These are phyloP conservation scores for Lipomyces kockii DNA, from an alignment of 805 yeast species.

Conservation along the genomic window DNA sequence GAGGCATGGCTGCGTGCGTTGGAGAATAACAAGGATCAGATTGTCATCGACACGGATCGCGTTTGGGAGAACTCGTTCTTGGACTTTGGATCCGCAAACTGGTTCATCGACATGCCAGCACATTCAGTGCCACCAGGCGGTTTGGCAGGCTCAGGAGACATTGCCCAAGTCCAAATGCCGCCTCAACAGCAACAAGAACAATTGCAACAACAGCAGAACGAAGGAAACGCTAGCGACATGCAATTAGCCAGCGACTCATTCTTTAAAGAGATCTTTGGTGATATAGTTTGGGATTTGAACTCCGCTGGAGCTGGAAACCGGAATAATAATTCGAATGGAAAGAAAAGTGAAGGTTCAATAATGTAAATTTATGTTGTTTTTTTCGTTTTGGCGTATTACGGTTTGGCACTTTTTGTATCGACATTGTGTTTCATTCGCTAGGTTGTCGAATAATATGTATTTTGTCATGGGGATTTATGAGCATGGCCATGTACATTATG, in stretches of 20 bases:
- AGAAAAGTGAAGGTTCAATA: background rate
- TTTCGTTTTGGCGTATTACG: background rate
- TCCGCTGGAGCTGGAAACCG: background rate
- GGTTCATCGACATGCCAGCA: slow-evolving; percentile 31
- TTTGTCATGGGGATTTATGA: too few species aligned
- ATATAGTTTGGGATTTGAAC: slow-evolving; percentile 28
- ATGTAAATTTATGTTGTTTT: background rate
- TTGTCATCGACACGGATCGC: slow-evolving; percentile 36
- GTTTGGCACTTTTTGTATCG: too few species aligned
- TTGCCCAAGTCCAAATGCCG: slow-evolving; percentile 2
- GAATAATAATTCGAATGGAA: background rate
- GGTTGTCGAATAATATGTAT: too few species aligned
- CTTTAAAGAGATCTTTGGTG: slow-evolving; percentile 33
- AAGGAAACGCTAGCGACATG: background rate
- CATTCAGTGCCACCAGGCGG: slow-evolving; percentile 9
- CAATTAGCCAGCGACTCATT: slow-evolving; percentile 22
- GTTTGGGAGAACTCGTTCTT: slow-evolving; percentile 36
- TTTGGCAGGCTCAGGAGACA: background rate
- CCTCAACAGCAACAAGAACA: slow-evolving; percentile 17
- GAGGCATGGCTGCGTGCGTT: slow-evolving; percentile 37
- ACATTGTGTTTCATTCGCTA: too few species aligned
- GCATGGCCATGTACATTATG: too few species aligned
- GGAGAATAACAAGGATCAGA: slow-evolving; percentile 34
- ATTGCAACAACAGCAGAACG: background rate
- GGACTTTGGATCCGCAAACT: slow-evolving; percentile 32